Conservation (phyloP, 306 rosid species). For the Carpinus fangiana region DNA sequence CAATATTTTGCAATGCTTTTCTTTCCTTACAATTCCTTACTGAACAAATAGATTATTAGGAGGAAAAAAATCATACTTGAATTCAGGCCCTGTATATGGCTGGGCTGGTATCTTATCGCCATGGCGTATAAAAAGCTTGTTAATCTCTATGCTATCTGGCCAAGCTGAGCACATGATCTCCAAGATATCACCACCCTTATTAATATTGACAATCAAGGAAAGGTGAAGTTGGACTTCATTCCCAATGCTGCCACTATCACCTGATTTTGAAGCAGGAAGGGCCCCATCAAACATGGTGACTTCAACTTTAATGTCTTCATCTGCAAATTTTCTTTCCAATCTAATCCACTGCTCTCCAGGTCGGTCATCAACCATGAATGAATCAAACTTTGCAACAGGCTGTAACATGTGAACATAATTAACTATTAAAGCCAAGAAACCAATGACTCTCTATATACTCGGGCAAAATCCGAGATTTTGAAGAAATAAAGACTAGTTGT, state of each 20-base stretch:
- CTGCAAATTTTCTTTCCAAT: conserved; percentile 53
- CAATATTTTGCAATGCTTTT: conserved; percentile 1
- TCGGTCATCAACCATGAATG: conserved; percentile 61
- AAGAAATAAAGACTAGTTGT: not conserved
- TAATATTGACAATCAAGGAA: conserved; percentile 59
- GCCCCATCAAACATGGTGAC: conserved; percentile 74
- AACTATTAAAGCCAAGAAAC: not conserved
- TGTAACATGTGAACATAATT: conserved; percentile 35
- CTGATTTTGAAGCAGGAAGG: conserved; percentile 42
- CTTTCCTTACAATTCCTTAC: not conserved
- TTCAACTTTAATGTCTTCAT: conserved; percentile 74
- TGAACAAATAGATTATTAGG: not conserved
- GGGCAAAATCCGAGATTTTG: not conserved
- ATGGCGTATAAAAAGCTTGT: conserved; percentile 39
- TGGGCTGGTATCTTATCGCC: conserved; percentile 40
- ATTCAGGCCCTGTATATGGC: conserved; percentile 75
- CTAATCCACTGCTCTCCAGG: conserved; percentile 82
- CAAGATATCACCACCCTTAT: conserved; percentile 49
- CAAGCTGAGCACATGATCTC: conserved; percentile 85
- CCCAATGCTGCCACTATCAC: conserved; percentile 31
- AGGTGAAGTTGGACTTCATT: conserved; percentile 66
- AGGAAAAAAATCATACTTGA: conserved; percentile 52
- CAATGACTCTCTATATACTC: not conserved
- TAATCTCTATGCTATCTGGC: conserved; percentile 70
- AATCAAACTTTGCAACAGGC: conserved; percentile 52